phyloP scores from a whole-genome alignment of 768 basidiomycete genomes.

The Coprinellus micaceus region DNA sequence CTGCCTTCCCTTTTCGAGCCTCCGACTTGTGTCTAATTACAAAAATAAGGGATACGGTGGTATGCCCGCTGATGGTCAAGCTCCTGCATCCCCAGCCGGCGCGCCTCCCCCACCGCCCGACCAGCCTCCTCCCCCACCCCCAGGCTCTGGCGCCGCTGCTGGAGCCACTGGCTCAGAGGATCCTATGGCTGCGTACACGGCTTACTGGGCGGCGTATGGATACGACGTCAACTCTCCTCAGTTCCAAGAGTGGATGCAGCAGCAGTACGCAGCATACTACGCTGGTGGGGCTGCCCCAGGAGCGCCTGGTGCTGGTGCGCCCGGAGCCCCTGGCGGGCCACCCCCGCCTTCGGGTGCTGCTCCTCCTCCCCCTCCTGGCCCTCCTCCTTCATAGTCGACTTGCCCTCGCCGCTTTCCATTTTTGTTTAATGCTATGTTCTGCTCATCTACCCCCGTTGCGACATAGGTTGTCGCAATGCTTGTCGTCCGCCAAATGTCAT shows the following conservation, averaged over 20 bases:
- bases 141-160: slow-evolving; percentile 33
- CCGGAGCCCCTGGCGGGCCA: neutral
- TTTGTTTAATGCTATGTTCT: neutral
- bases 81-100: slow-evolving; percentile 43
- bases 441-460: neutral
- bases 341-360: slow-evolving; percentile 13
- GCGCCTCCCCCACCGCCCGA: slow-evolving; percentile 51
- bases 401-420: neutral
- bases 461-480: neutral
- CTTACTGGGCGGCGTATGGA: slow-evolving; percentile 77
- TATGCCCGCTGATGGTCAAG: neutral
- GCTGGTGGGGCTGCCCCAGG: slow-evolving; percentile 16
- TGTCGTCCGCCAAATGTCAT: no score
- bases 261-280: slow-evolving; percentile 70
- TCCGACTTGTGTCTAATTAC: no score
- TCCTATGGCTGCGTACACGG: slow-evolving; percentile 48
- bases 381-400: slow-evolving; percentile 17
- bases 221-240: slow-evolving; percentile 82
- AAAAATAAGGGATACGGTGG: slow-evolving; percentile 40
- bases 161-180: slow-evolving; percentile 39
- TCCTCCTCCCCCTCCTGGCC: slow-evolving; percentile 28
- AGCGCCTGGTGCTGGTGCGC: neutral
- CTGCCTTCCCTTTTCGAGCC: slow-evolving; percentile 10
- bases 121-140: slow-evolving; percentile 39
- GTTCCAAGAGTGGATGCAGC: slow-evolving; percentile 79